phyloP scores from a whole-genome alignment of 202 grass and related monocot genomes.

The Brachypodium distachyon region DNA sequence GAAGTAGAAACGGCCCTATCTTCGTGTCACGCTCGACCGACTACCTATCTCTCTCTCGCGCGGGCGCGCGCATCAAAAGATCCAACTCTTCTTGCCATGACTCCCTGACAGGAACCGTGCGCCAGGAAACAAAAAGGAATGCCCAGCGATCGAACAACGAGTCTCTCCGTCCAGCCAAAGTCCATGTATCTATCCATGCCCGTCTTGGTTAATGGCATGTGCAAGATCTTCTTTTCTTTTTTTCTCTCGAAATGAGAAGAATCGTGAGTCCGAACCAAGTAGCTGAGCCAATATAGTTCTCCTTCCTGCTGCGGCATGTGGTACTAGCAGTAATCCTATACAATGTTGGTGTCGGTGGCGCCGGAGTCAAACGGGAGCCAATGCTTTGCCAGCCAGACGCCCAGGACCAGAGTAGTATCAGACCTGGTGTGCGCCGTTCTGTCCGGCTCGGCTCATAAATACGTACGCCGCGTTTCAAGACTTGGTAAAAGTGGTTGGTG shows the following conservation, averaged over 20 bases:
- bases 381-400: conserved; percentile 7
- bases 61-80: neutral
- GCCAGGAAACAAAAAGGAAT: neutral
- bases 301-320: neutral
- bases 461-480: neutral
- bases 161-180: neutral
- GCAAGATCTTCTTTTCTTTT: neutral
- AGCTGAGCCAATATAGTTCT: no score
- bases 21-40: neutral
- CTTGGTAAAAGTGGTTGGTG: neutral
- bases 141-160: neutral
- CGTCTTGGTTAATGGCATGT: neutral
- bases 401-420: no score
- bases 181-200: neutral
- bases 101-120: neutral
- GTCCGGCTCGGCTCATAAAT: conserved; percentile 4
- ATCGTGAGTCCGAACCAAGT: neutral
- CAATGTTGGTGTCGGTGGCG: neutral
- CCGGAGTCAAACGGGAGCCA: neutral
- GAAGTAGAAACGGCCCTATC: neutral
- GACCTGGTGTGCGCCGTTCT: no score
- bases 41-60: neutral
- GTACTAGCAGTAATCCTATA: neutral
- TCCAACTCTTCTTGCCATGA: neutral
- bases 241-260: neutral